Conservation (phyloP, 331 rosid genomes). For the Rosa hybrid region DNA sequence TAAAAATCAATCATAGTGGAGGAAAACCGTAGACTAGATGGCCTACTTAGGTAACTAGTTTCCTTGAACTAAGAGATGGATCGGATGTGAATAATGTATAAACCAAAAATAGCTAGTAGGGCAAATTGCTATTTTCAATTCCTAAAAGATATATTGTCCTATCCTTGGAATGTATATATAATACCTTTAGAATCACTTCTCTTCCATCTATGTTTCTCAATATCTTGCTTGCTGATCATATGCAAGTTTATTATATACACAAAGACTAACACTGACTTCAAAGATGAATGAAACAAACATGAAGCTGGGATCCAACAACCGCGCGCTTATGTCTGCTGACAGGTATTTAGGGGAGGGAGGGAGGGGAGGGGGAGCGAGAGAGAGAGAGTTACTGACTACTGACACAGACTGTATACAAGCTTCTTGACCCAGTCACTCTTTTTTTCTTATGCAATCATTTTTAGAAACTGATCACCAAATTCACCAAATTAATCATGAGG, state of each 20-base stretch:
- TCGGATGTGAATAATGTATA: neutral
- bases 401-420: neutral
- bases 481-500: slow-evolving; percentile 2
- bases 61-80: neutral
- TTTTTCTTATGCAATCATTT: neutral
- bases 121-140: slow-evolving; percentile 6
- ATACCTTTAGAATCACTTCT: neutral
- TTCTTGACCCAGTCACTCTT: slow-evolving; percentile 14
- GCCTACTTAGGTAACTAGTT: neutral
- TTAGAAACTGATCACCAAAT: neutral
- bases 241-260: neutral
- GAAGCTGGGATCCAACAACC: slow-evolving; percentile 37
- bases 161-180: neutral
- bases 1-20: neutral
- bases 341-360: neutral
- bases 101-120: neutral
- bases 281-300: slow-evolving; percentile 8
- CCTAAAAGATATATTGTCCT: neutral
- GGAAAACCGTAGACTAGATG: neutral
- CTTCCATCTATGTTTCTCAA: neutral
- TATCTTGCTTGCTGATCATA: neutral
- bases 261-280: neutral
- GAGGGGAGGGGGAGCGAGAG: neutral
- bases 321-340: slow-evolving; percentile 24
- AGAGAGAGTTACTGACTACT: neutral